phyloP scores from a whole-genome alignment of 2,329 filamentous ascomycete genomes.

The Ophiostoma angusticollis region DNA sequence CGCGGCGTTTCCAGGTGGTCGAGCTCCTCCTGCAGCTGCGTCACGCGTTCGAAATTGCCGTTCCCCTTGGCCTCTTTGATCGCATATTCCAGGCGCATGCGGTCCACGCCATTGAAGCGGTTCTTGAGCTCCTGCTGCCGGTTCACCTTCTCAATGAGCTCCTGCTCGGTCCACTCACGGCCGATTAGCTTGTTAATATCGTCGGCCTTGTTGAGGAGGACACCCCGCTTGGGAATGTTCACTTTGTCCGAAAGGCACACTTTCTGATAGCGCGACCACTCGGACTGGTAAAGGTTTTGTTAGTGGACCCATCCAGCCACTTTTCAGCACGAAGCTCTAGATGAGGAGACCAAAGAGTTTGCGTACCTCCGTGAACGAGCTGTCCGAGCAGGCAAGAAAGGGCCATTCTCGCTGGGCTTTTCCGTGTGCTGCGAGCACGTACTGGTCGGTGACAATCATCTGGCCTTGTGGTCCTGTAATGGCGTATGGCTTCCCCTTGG shows the following conservation, averaged over 20 bases:
- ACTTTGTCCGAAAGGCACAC: slow-evolving; percentile 60
- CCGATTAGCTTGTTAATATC: slow-evolving; percentile 71
- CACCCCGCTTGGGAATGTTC: slow-evolving; percentile 58
- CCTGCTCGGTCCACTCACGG: slow-evolving; percentile 69
- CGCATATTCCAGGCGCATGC: slow-evolving; percentile 51
- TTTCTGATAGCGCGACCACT: slow-evolving; percentile 70
- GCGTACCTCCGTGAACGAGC: slow-evolving; percentile 65
- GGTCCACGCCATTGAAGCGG: slow-evolving; percentile 54
- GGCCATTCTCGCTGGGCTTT: slow-evolving; percentile 75
- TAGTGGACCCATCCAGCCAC: background rate
- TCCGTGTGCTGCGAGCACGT: slow-evolving; percentile 69
- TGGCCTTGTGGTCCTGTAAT: slow-evolving; percentile 64
- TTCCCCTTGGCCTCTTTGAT: slow-evolving; percentile 52
- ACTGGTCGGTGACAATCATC: slow-evolving; percentile 71
- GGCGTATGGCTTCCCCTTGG: slow-evolving; percentile 68
- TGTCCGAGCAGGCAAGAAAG: slow-evolving; percentile 82
- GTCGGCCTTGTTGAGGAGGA: slow-evolving; percentile 57
- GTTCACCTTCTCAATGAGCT: slow-evolving; percentile 67
- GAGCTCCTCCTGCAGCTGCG: slow-evolving; percentile 45
- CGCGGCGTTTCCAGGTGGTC: slow-evolving; percentile 54
- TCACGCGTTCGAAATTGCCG: slow-evolving; percentile 46
- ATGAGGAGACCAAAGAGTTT: background rate
- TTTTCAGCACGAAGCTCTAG: too few relatives aligned
- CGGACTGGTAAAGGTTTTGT: slow-evolving; percentile 38
- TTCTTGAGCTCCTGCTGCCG: slow-evolving; percentile 55